Conservation (phyloP, 2,329 filamentous ascomycete species). For the Cladosporium oxysporum region DNA sequence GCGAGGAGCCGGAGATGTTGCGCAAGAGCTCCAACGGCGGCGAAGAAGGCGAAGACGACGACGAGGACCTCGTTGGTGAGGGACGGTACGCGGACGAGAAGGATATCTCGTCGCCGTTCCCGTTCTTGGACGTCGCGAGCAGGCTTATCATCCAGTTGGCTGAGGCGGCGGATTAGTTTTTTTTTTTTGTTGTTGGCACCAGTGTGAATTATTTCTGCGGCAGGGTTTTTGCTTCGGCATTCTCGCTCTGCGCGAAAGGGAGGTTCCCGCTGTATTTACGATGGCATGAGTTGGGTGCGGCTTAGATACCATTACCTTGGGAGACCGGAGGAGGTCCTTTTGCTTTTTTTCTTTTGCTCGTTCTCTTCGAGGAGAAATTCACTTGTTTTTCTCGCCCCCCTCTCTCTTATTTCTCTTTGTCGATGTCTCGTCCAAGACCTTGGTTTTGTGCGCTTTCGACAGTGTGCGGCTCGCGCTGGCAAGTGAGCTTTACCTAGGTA, state of each 20-base stretch:
- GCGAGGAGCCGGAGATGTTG: conserved; percentile 24
- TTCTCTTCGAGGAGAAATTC: background rate
- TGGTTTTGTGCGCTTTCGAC: background rate
- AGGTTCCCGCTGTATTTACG: conserved; percentile 3
- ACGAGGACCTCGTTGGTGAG: conserved; percentile 41
- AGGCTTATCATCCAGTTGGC: conserved; percentile 91
- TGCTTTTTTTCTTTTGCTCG: background rate
- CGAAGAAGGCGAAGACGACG: conserved; percentile 25
- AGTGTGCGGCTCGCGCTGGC: conserved; percentile 12
- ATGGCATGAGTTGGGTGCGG: conserved; percentile 10
- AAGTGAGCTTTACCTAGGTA: background rate
- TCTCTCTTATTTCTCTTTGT: background rate
- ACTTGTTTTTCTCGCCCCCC: too few species aligned
- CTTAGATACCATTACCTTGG: conserved; percentile 8
- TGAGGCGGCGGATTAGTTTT: conserved; percentile 62
- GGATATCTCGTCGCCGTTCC: conserved; percentile 91
- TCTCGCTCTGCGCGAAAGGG: background rate
- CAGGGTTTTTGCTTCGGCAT: background rate
- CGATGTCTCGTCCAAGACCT: background rate
- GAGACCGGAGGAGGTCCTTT: background rate
- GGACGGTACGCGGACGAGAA: conserved; percentile 73
- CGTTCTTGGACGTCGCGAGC: conserved; percentile 91
- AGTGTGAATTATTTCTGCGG: background rate
- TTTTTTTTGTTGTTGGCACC: background rate
- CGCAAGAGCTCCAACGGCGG: conserved; percentile 31